phyloP scores from a whole-genome alignment of 208 protist genomes.

The Leishmania tarentolae region DNA sequence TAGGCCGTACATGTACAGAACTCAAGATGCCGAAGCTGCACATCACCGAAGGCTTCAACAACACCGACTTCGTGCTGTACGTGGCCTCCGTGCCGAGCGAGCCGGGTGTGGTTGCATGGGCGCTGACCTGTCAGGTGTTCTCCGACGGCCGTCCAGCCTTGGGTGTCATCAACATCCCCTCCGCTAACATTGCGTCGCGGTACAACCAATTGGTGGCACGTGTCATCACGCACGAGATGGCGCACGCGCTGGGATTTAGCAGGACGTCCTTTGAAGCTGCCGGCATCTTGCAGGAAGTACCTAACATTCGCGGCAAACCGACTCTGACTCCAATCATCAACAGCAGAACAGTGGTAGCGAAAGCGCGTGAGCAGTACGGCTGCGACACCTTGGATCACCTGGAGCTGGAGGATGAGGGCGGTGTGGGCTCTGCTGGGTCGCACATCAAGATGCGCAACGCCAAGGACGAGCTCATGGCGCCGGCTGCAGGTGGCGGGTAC shows the following conservation, averaged over 20 bases:
- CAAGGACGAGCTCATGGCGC: conserved; percentile 87
- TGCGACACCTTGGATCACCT: conserved; percentile 59
- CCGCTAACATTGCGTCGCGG: conserved; percentile 14
- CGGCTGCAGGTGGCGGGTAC: conserved; percentile 23
- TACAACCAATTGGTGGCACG: conserved; percentile 5
- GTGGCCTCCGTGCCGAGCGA: conserved; percentile 32
- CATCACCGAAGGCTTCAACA: conserved; percentile 36
- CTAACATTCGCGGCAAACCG: conserved; percentile 43
- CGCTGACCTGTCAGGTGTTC: conserved; percentile 35
- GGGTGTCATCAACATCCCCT: conserved; percentile 51
- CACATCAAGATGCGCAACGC: conserved; percentile 88
- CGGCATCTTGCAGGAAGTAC: conserved; percentile 9
- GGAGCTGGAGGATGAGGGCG: conserved; percentile 70
- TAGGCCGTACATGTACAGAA: neutral
- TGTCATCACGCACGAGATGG: conserved; percentile 63
- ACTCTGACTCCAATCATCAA: conserved; percentile 29
- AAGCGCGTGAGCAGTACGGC: conserved; percentile 58
- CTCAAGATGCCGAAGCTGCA: conserved; percentile 29
- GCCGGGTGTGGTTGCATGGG: conserved; percentile 31
- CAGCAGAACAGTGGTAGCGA: conserved; percentile 27
- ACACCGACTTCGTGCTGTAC: conserved; percentile 64
- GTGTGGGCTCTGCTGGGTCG: conserved; percentile 60
- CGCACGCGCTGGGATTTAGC: conserved; percentile 85
- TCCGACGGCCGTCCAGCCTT: conserved; percentile 20
- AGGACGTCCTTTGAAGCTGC: conserved; percentile 10